These are phyloP conservation scores for Fraxinus angustifolia DNA, from an alignment of 305 asterid genomes.

Conservation along the genomic window DNA sequence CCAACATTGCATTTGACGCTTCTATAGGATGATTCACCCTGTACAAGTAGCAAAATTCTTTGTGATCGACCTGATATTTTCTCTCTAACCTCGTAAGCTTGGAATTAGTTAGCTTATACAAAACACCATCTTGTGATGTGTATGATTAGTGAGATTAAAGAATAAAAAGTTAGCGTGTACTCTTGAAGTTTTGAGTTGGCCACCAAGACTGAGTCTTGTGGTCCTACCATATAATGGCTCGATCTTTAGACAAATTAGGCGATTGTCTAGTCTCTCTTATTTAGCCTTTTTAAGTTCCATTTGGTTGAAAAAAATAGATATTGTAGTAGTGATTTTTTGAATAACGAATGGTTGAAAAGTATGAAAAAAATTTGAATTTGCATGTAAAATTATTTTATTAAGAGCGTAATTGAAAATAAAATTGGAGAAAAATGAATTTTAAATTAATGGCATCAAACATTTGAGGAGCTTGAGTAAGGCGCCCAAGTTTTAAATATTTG, in stretches of 20 bases:
- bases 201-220: background rate
- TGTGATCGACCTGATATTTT: background rate
- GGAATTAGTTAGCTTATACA: background rate
- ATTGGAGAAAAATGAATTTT: too few species aligned
- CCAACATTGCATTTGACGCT: background rate
- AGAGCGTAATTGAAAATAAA: background rate
- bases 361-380: too few species aligned
- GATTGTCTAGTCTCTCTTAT: background rate
- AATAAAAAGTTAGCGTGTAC: background rate
- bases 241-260: background rate
- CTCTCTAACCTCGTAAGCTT: background rate
- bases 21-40: background rate
- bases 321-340: background rate
- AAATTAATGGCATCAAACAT: background rate
- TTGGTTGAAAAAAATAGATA: background rate
- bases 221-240: background rate
- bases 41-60: background rate
- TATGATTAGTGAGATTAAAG: background rate
- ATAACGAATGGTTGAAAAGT: background rate
- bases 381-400: too few species aligned
- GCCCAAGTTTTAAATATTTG: background rate
- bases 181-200: background rate
- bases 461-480: background rate
- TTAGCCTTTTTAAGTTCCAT: background rate
- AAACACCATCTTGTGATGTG: background rate